Base-by-base conservation (phyloP, 1,284 basidiomycete genomes). In the Ustilago sp. region DNA sequence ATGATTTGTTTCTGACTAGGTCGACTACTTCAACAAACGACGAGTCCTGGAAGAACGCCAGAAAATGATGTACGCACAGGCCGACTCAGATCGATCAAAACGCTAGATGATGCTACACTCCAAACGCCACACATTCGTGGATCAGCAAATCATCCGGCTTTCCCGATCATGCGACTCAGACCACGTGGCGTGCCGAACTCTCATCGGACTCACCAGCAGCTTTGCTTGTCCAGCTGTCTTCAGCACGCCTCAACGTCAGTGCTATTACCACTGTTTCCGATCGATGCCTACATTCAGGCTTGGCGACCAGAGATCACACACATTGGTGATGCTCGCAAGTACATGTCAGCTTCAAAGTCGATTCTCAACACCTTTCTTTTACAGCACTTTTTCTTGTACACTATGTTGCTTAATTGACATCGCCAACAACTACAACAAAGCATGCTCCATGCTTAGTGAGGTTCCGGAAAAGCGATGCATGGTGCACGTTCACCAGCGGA, bases 11-110 rank as follows among this genome's bases (percentile, higher is more conserved):
- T 6, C 13, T 47, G 11, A 39, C 2, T 66, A 83, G 83, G 74
- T 85, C 31, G 83, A 85, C 41, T 85, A 85, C 74, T 85, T 85
- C 63, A 84, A 85, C 67, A 85, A 85, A 69, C 65, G 84, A 39
- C 71, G 83, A 53, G 80, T 85, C 1, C 59, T 85, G 23, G 83
- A 85, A 47, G 82, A 85, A 63, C 77, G 84, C 23, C 84, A 85
- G 45, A 80, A 63, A 60, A 55, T 79, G 55, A 83, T 83, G 70
- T 85, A 80, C 62, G 76, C 67, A 0, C 78, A 81, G 56, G 65
- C 63, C 1, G 69, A 60, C 0, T 12, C 57, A 13, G 31, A 59
- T 23, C 48, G 17, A 34, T 34, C 56, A 4, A 62, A 71, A 45
- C 45, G 35, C 51, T 71, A 56, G 62, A 19, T 19, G n/a, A 28